phyloP scores from a whole-genome alignment of 1,284 basidiomycete species.

The Tetrapyrgos nigripes region DNA sequence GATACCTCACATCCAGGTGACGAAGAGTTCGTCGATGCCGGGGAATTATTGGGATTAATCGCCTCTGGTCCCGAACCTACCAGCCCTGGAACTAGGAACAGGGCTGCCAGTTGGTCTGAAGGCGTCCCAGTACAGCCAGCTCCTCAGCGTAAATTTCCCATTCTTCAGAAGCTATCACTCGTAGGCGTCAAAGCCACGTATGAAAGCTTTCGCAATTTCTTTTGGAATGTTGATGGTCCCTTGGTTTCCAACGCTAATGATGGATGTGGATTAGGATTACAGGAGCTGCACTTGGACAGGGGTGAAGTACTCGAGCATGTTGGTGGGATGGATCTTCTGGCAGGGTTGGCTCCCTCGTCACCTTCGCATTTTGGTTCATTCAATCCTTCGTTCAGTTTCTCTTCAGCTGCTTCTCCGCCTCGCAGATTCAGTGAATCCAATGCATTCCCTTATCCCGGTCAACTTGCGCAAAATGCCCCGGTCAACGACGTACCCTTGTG shows the following conservation, averaged over 20 bases:
- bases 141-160: slow-evolving; percentile 14
- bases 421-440: not conserved
- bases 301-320: not conserved
- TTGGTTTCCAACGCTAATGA: slow-evolving; percentile 33
- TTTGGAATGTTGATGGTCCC: slow-evolving; percentile 34
- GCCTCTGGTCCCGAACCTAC: slow-evolving; percentile 14
- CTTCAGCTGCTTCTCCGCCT: not conserved
- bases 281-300: too few species aligned
- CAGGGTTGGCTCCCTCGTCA: not conserved
- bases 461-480: too few species aligned
- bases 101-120: not conserved
- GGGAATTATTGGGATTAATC: slow-evolving; percentile 40
- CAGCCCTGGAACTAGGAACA: not conserved
- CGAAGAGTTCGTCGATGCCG: slow-evolving; percentile 42
- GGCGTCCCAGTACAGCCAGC: not conserved
- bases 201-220: slow-evolving; percentile 35
- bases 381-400: not conserved
- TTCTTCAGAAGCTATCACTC: slow-evolving; percentile 30
- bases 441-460: too few species aligned
- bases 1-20: slow-evolving; percentile 47
- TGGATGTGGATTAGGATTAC: too few species aligned
- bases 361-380: not conserved
- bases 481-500: too few species aligned
- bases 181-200: slow-evolving; percentile 39
- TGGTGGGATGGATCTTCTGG: not conserved